Conservation (phyloP, 2,329 filamentous ascomycete genomes). For the Aureobasidium sp. region DNA sequence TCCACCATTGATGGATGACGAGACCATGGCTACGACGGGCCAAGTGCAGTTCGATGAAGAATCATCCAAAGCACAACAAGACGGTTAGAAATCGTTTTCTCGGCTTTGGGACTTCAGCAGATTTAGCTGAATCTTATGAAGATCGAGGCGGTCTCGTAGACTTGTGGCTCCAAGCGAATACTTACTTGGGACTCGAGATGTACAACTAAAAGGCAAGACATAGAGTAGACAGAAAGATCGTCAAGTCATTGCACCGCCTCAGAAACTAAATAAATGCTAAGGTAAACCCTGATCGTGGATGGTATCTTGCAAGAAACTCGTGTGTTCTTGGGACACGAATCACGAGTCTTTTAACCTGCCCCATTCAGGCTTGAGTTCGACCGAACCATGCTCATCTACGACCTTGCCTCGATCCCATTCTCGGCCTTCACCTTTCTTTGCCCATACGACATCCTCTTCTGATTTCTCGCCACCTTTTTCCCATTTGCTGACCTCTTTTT, state of each 20-base stretch:
- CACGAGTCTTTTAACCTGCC: constrained; percentile 14
- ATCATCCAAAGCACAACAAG: background rate
- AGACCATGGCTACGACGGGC: background rate
- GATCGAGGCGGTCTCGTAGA: background rate
- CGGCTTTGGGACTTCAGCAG: background rate
- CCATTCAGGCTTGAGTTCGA: constrained; percentile 14
- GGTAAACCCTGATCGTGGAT: background rate
- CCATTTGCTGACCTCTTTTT: constrained; percentile 67
- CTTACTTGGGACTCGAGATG: background rate
- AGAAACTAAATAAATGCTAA: background rate
- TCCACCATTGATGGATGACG: background rate
- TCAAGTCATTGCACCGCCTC: background rate
- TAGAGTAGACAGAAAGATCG: background rate
- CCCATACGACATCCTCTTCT: constrained; percentile 41
- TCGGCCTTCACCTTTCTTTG: constrained; percentile 44
- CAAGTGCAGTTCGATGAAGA: background rate
- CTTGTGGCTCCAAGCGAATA: background rate
- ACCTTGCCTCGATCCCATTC: constrained; percentile 65
- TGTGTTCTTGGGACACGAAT: background rate
- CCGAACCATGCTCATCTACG: constrained; percentile 42
- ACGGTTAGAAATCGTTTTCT: background rate
- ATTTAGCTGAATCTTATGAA: background rate
- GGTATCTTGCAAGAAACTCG: background rate
- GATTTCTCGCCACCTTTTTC: constrained; percentile 56
- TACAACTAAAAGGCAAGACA: background rate